Evolutionary conservation across 305 asterid genomes (phyloP).

Genomic region (Solanum hybrid): DNA sequence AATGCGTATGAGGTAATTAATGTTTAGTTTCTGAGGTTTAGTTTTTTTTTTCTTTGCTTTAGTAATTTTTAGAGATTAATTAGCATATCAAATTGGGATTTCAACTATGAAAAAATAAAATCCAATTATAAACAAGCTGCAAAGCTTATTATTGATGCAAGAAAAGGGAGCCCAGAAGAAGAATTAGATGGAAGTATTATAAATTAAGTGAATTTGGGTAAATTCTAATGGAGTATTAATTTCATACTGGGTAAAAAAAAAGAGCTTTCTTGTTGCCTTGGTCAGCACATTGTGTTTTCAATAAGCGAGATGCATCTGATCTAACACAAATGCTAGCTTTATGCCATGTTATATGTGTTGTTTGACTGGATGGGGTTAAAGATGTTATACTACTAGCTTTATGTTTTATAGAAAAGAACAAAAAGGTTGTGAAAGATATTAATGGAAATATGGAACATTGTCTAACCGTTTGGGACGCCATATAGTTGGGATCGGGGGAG

Average conservation of each 20-base stretch:
- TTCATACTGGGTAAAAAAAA: not conserved
- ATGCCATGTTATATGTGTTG: not conserved
- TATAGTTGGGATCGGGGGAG: not conserved
- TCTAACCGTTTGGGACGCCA: not conserved
- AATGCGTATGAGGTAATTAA: constrained; percentile 77
- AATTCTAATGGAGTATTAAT: not conserved
- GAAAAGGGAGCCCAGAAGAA: not conserved
- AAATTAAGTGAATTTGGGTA: not conserved
- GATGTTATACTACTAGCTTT: not conserved
- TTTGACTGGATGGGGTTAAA: not conserved
- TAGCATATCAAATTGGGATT: not conserved
- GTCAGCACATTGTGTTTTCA: not conserved
- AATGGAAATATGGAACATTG: not conserved
- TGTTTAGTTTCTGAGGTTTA: not conserved
- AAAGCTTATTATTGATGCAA: not conserved
- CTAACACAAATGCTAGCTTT: not conserved
- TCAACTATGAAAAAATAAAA: not conserved
- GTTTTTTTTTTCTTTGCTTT: not conserved
- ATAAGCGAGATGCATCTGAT: not conserved
- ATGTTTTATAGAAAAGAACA: not conserved
- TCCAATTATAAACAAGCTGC: not conserved
- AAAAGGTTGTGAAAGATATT: not conserved
- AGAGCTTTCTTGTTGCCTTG: not conserved
- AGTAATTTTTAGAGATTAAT: not conserved
- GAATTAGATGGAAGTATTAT: not conserved